phyloP scores from a whole-genome alignment of 2,329 filamentous ascomycete species.

The Ustulina deusta region DNA sequence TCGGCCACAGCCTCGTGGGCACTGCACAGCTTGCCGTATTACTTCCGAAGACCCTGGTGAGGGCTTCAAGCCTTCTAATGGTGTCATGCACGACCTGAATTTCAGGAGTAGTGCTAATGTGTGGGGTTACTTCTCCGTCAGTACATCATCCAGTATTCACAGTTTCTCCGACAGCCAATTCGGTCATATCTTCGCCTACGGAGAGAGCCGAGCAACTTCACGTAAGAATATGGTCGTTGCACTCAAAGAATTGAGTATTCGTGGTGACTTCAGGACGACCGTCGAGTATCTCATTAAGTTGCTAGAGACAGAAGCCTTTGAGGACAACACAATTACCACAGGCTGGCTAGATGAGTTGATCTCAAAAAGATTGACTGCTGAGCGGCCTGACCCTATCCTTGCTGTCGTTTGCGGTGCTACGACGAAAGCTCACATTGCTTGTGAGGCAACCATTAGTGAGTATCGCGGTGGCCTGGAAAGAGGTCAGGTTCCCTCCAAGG shows the following conservation, averaged over 20 bases:
- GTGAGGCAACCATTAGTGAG: conserved; percentile 86
- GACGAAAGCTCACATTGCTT: conserved; percentile 94
- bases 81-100: conserved; percentile 99
- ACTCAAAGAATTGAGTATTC: conserved; percentile 98
- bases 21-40: conserved; percentile 98
- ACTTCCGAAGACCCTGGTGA: conserved; percentile 98
- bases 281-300: conserved; percentile 99
- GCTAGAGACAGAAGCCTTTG: conserved; percentile 96
- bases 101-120: conserved; percentile 99
- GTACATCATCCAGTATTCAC: conserved; percentile 96
- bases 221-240: conserved; percentile 99
- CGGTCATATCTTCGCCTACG: conserved; percentile 98
- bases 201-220: conserved; percentile 95
- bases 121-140: conserved; percentile 99
- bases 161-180: conserved; percentile 99
- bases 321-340: conserved; percentile 98
- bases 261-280: conserved; percentile 98
- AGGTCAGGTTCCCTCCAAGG: conserved; percentile 96
- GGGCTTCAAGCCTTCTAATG: conserved; percentile 99
- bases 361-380: conserved; percentile 95
- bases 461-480: conserved; percentile 92
- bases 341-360: conserved; percentile 99
- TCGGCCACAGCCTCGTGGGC: conserved; percentile 91
- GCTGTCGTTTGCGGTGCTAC: conserved; percentile 96
- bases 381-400: conserved; percentile 91